Conservation (phyloP, 2,329 filamentous ascomycete genomes). For the Colletotrichum cordylinicola region DNA sequence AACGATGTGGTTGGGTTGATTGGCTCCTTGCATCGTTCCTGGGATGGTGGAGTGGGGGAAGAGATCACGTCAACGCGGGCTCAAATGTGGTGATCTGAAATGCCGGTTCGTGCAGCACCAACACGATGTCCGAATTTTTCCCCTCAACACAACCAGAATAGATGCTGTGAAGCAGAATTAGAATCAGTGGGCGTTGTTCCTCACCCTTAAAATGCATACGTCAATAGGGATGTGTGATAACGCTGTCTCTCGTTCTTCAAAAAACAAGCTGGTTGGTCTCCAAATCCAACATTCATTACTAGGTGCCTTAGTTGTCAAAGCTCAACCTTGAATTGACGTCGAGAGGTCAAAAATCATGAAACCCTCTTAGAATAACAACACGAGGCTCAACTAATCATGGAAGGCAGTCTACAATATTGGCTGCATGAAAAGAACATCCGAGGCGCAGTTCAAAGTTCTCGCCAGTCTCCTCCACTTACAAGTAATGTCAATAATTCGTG, state of each 20-base stretch:
- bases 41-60: background rate
- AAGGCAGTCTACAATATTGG: background rate
- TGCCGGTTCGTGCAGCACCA: background rate
- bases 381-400: background rate
- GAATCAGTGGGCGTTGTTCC: background rate
- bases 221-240: background rate
- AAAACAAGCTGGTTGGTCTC: background rate
- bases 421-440: background rate
- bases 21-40: background rate
- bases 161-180: background rate
- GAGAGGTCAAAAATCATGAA: background rate
- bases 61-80: conserved; percentile 3
- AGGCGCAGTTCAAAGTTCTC: background rate
- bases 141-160: background rate
- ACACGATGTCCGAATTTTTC: background rate
- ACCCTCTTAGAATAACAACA: background rate
- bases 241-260: too few species aligned
- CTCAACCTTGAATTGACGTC: background rate
- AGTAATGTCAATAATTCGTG: too few species aligned
- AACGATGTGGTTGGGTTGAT: background rate
- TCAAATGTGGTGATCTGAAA: background rate
- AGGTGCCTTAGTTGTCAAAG: background rate
- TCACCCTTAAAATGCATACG: background rate
- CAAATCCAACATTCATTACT: background rate
- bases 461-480: too few species aligned